Conservation (phyloP, 805 yeast genomes). For the Kodamaea kaohsiungensis region DNA sequence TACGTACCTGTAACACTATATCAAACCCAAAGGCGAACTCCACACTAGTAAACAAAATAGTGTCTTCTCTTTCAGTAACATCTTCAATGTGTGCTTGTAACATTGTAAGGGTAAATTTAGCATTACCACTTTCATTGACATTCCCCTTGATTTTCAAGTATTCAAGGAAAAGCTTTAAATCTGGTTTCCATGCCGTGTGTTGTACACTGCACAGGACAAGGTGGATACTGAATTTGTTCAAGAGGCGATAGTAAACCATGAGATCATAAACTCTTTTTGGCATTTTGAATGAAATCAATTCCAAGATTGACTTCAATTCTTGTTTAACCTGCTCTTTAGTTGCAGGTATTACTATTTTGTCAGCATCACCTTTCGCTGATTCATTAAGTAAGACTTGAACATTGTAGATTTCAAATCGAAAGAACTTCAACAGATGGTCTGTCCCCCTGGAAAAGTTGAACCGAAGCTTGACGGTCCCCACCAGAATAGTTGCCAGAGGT, state of each 20-base stretch:
- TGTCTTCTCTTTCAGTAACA: not conserved
- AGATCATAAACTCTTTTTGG: conserved; percentile 24
- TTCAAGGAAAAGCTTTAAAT: conserved; percentile 21
- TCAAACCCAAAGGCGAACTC: conserved; percentile 4
- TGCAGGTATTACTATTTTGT: not conserved
- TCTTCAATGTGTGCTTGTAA: not conserved
- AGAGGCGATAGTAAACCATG: conserved; percentile 17
- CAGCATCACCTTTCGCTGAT: not conserved
- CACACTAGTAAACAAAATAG: not conserved
- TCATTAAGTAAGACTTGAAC: conserved; percentile 12
- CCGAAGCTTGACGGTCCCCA: conserved; percentile 21
- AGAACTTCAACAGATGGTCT: conserved; percentile 27
- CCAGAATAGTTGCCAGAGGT: conserved; percentile 13
- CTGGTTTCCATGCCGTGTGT: conserved; percentile 2
- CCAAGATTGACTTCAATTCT: not conserved
- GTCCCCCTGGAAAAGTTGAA: conserved; percentile 23
- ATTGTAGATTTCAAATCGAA: conserved; percentile 28
- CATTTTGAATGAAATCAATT: conserved; percentile 5
- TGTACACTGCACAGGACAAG: conserved; percentile 11
- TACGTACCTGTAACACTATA: not conserved
- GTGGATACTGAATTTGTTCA: conserved; percentile 28
- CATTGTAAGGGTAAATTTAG: conserved; percentile 2
- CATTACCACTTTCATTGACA: conserved; percentile 10
- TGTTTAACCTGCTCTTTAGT: not conserved
- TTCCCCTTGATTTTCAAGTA: conserved; percentile 22